Percentiles rank a stretch among this genome's conserved stretches.
Conservation (phyloP, 441 rosid genomes). For the Euphorbia celastroides region DNA sequence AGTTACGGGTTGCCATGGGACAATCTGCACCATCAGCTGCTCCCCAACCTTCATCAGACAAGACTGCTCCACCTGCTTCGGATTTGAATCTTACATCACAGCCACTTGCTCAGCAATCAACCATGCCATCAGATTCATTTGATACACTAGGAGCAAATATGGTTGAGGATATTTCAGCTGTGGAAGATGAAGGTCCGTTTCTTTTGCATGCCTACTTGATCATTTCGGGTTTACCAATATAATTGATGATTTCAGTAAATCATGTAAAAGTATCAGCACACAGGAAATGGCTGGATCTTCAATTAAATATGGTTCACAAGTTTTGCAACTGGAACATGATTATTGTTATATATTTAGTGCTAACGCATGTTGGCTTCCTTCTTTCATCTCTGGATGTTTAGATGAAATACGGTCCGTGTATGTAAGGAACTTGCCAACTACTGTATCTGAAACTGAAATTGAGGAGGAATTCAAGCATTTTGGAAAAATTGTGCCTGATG, state of each 20-base stretch:
- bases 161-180: conserved; percentile 36
- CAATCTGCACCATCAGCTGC: conserved; percentile 34
- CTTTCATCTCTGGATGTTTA: conserved; percentile 18
- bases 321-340: neutral
- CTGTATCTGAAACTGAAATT: conserved; percentile 55
- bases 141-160: conserved; percentile 35
- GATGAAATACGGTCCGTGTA: conserved; percentile 65
- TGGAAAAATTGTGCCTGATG: conserved; percentile 52
- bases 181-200: conserved; percentile 49
- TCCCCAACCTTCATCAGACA: conserved; percentile 35
- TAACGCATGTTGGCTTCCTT: neutral
- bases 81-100: conserved; percentile 42
- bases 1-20: conserved; percentile 55
- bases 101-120: conserved; percentile 24
- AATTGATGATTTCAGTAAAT: conserved; percentile 7
- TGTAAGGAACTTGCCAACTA: conserved; percentile 53
- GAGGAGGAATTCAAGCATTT: conserved; percentile 64
- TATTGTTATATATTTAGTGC: neutral
- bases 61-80: conserved; percentile 27
- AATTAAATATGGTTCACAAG: neutral
- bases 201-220: neutral
- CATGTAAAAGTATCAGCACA: neutral
- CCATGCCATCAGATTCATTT: conserved; percentile 26
- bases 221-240: neutral
- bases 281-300: neutral